A percentile compares a stretch with the other conserved stretches of the same genome.
Evolutionary conservation across 805 yeast species (phyloP).

Genomic region (Teunomyces kruisii): DNA sequence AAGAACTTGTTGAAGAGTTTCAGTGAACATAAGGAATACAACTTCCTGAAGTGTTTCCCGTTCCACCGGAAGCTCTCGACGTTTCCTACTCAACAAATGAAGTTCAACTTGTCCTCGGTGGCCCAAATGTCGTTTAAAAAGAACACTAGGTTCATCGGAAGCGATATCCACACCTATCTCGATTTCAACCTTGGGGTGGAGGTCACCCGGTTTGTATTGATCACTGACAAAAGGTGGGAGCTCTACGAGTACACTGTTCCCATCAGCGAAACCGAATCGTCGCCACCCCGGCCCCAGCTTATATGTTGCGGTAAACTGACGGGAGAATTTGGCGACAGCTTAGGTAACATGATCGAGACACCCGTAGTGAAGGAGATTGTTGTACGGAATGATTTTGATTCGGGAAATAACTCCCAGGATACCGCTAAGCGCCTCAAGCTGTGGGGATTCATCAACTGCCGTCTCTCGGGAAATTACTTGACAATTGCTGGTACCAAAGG

Average conservation of each 20-base stretch:
- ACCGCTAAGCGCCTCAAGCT: constrained; percentile 34
- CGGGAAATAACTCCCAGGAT: constrained; percentile 20
- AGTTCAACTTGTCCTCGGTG: constrained; percentile 22
- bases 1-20: constrained; percentile 18
- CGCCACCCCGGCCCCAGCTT: constrained; percentile 48
- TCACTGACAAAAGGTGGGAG: constrained; percentile 72
- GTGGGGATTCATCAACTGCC: constrained; percentile 64
- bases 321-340: constrained; percentile 64
- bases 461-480: constrained; percentile 56
- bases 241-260: constrained; percentile 53
- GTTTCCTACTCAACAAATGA: constrained; percentile 56
- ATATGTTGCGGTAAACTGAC: constrained; percentile 66
- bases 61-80: constrained; percentile 61
- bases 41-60: constrained; percentile 81
- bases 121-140: constrained; percentile 24
- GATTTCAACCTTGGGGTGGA: constrained; percentile 50
- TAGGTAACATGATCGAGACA: constrained; percentile 32
- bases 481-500: constrained; percentile 76
- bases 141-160: constrained; percentile 25
- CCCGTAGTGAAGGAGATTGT: constrained; percentile 9
- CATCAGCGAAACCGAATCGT: constrained; percentile 36
- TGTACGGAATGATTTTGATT: constrained; percentile 17
- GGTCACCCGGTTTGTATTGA: constrained; percentile 60
- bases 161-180: constrained; percentile 28
- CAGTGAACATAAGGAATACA: constrained; percentile 53